These are phyloP conservation scores for Penicillium odoratum DNA, from an alignment of 495 filamentous ascomycete genomes.

Conservation along the genomic window DNA sequence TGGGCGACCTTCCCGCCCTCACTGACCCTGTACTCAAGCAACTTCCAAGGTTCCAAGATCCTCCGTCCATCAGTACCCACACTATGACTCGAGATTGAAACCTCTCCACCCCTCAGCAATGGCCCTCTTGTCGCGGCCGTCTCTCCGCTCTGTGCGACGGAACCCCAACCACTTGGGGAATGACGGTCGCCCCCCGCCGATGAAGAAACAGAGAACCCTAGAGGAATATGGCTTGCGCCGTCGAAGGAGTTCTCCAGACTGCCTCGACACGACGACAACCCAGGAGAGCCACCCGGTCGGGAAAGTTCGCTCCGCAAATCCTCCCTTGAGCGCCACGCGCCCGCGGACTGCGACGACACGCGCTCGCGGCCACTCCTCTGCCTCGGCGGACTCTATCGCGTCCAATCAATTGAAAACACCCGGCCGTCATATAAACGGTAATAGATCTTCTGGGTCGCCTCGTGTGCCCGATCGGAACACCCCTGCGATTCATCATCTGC, in stretches of 20 bases:
- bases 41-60: not conserved
- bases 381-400: conserved; percentile 22
- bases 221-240: conserved; percentile 25
- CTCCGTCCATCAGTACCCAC: not conserved
- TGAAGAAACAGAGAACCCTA: conserved; percentile 34
- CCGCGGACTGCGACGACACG: conserved; percentile 21
- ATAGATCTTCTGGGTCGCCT: conserved; percentile 17
- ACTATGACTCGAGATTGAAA: conserved; percentile 20
- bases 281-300: conserved; percentile 16
- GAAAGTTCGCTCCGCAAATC: conserved; percentile 24
- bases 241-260: conserved; percentile 42
- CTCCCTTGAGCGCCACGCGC: conserved; percentile 23
- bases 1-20: conserved; percentile 8
- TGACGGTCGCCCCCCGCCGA: conserved; percentile 26
- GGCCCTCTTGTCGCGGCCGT: conserved; percentile 41
- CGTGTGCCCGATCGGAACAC: conserved; percentile 17
- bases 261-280: conserved; percentile 35
- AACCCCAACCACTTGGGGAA: conserved; percentile 22
- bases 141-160: conserved; percentile 39
- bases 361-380: conserved; percentile 21
- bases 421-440: conserved; percentile 24
- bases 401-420: conserved; percentile 20
- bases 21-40: not conserved
- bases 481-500: conserved; percentile 14
- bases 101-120: conserved; percentile 23